These are phyloP conservation scores for Lepidium aucheri DNA, from an alignment of 345 rosid species.

Conservation along the genomic window DNA sequence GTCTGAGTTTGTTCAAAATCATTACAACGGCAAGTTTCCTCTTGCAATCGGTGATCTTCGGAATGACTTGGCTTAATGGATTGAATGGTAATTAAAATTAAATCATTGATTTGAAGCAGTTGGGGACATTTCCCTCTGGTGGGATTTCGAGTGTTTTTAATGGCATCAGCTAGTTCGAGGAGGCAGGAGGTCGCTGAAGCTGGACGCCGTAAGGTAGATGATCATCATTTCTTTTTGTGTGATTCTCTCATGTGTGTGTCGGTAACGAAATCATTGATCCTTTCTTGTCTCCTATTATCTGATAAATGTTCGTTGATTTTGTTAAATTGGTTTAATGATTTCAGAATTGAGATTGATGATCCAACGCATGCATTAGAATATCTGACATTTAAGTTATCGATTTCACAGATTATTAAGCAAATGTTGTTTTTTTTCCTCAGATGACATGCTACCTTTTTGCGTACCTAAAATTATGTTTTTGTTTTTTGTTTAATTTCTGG, in stretches of 20 bases:
- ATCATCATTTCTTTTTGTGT: not conserved
- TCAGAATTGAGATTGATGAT: too few relatives aligned
- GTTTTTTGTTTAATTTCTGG: not conserved
- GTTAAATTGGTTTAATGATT: too few relatives aligned
- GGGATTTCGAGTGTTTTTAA: conserved; percentile 22
- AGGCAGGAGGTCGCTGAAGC: conserved; percentile 86
- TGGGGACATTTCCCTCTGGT: conserved; percentile 10
- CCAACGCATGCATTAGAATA: too few relatives aligned
- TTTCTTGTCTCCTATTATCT: conserved; percentile 1
- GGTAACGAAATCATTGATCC: not conserved
- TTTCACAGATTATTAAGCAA: not conserved
- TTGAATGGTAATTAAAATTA: conserved; percentile 1
- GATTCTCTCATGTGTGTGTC: not conserved
- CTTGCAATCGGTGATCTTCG: not conserved
- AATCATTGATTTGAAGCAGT: conserved; percentile 14
- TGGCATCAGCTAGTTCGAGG: conserved; percentile 85
- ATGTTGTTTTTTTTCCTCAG: not conserved
- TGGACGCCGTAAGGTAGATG: conserved; percentile 81
- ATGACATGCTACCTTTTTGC: not conserved
- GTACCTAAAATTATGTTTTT: not conserved
- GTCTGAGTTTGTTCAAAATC: not conserved
- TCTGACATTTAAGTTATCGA: not conserved
- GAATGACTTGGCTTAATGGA: not conserved
- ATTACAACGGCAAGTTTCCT: not conserved
- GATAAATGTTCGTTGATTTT: not conserved